phyloP scores from a whole-genome alignment of 2,329 filamentous ascomycete species.

The Pestalotiopsis sp. region DNA sequence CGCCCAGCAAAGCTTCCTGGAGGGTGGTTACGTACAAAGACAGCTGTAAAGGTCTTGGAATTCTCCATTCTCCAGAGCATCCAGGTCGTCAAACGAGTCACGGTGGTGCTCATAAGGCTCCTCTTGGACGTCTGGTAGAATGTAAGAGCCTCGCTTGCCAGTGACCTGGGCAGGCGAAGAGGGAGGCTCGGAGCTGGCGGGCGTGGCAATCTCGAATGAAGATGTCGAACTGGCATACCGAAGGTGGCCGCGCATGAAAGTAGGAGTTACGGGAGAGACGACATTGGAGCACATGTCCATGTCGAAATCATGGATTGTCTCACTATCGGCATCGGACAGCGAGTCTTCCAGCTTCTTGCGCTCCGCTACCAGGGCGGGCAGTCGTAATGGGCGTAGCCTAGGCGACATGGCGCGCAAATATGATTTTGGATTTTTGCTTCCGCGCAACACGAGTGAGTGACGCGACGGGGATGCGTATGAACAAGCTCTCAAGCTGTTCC shows the following conservation, averaged over 20 bases:
- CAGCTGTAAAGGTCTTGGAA: constrained; percentile 62
- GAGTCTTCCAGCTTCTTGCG: constrained; percentile 30
- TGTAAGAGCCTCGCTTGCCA: constrained; percentile 62
- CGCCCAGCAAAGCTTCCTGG: not conserved
- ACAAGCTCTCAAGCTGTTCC: not conserved
- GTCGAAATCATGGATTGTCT: constrained; percentile 43
- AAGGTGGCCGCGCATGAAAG: constrained; percentile 67
- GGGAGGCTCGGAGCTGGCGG: constrained; percentile 49
- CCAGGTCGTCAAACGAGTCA: constrained; percentile 50
- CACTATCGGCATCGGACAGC: constrained; percentile 30
- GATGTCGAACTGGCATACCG: constrained; percentile 77
- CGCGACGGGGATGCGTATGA: not conserved
- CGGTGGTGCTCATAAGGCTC: constrained; percentile 72
- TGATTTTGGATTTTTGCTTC: not conserved
- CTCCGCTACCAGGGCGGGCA: constrained; percentile 32
- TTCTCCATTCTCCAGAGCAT: constrained; percentile 48
- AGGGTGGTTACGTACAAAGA: constrained; percentile 64
- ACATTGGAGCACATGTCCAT: constrained; percentile 65
- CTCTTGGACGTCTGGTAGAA: constrained; percentile 82
- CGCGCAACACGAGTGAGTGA: not conserved
- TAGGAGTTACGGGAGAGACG: constrained; percentile 71
- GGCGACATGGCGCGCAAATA: constrained; percentile 26
- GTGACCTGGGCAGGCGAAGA: constrained; percentile 56
- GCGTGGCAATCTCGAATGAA: constrained; percentile 68
- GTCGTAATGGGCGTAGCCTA: constrained; percentile 33